Conservation (phyloP, 2,329 filamentous ascomycete species). For the Trichothecium roseum region DNA sequence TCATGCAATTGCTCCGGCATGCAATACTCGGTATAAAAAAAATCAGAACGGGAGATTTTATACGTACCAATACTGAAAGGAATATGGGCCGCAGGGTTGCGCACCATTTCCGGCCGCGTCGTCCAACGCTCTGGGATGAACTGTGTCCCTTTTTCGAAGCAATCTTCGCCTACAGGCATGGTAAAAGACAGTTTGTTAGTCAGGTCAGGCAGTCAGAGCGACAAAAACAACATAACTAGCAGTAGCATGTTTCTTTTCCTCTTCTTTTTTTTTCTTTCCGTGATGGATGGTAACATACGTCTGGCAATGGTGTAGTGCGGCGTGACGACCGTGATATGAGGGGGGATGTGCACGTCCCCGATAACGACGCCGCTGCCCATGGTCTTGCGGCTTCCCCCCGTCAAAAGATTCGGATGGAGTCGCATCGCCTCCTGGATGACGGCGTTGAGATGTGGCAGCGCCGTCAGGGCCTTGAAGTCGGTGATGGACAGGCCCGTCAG, state of each 20-base stretch:
- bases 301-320: conserved; percentile 11
- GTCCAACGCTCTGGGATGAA: conserved; percentile 26
- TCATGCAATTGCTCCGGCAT: too few relatives aligned
- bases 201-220: too few relatives aligned
- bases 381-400: conserved; percentile 20
- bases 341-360: conserved; percentile 21
- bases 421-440: conserved; percentile 26
- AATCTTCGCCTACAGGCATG: conserved; percentile 7
- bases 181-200: too few relatives aligned
- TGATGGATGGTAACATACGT: neutral
- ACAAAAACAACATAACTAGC: neutral
- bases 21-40: too few relatives aligned
- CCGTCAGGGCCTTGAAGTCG: conserved; percentile 10
- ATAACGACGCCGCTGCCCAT: conserved; percentile 23
- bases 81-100: conserved; percentile 11
- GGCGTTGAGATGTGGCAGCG: conserved; percentile 22
- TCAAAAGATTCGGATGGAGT: conserved; percentile 21
- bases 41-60: too few relatives aligned
- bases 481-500: conserved; percentile 1
- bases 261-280: neutral
- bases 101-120: conserved; percentile 15
- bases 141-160: conserved; percentile 9
- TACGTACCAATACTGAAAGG: conserved; percentile 17
- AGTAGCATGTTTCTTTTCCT: neutral
- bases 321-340: conserved; percentile 20